Evolutionary conservation across 2,329 filamentous ascomycete species (phyloP), one percentile per base, ranked within the genome.

Genomic region (Xylogone sp.): DNA sequence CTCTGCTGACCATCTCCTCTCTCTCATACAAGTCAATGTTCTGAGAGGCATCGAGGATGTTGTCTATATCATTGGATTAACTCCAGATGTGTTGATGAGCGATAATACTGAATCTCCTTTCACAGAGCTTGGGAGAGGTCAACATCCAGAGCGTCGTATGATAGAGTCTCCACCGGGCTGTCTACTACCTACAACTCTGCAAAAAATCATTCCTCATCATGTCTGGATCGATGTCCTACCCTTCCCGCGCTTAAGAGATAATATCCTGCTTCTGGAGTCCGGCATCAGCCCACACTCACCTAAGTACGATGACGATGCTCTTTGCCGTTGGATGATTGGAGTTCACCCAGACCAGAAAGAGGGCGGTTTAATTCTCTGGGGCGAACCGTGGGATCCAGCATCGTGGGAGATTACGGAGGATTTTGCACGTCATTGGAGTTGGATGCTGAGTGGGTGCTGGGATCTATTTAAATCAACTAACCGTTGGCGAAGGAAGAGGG

Each of bases 141-240:
- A 31, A 7, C 27, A 7, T 8, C 8, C 27, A 13, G 13, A 31
- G 27, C 13, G 29, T 8, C 21, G 42, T 24, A 4, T 16, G 6
- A 27, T 21, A 29, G 45, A 50, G 21, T 55, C 1, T 53, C 54
- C 13, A 57, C 59, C 2, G 8, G 48, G 5, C 8, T 45, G 43
- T 4, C 57, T 69, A 3, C 56, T 51, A 4, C 67, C 68, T 1
- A 70, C 67, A 5, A 50, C 51, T 1, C 53, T 67, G n/a, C 68
- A 70, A 50, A 52, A 57, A 22, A 45, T 56, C 1, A 53, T 61
- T 1, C 48, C 53, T 1, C 69, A 71, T 42, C 66, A 69, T 42
- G 67, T 67, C 2, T 72, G 69, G 65, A 50, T 71, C 6, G 69
- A 71, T 56, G 55, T 71, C 1, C 58, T 71, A 21, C 69, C 69